Evolutionary conservation across 2,329 filamentous ascomycete genomes (phyloP), one percentile per base, ranked within the genome.

Genomic region (Aureobasidium sp.): DNA sequence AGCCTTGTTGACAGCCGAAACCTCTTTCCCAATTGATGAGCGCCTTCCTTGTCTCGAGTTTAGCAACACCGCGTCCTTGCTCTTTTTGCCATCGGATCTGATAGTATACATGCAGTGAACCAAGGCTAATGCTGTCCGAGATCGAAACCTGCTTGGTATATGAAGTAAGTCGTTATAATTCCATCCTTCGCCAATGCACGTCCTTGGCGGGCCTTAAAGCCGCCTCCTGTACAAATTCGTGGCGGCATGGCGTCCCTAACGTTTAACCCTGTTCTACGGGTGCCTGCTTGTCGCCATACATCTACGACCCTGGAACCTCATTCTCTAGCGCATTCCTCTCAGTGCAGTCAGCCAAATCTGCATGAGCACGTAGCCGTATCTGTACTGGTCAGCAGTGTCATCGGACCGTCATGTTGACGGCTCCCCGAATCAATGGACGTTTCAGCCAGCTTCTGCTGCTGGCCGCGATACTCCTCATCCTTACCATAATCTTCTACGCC

Each of bases 401-500:
- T 25, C 36, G 50, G 50, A 54, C 11, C n/a, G 50, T 16, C 47
- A 60, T 60, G 57, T 44, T 60, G 57, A 36, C 47, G 25, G 57
- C 57, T 34, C 47, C 57, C 32, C 57, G 47, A 36, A 42, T 60
- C 47, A 60, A 14, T 7, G 57, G 57, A 41, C 57, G 57, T 47
- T 60, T 51, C 45, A 37, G 25, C 16, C 57, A 60, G 57, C 47
- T 60, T 5, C 47, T 60, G 36, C 57, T 60, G 57, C 16, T 60
- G 25, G 57, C 47, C 37, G 57, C 57, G 1, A 29, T 47, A 8
- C 45, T 60, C 29, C 34, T 48, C n/a, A 37, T 60, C 7, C 42
- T 60, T 13, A 60, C n/a, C 37, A 21, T 60, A 25, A 11, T 51
- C 32, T 51, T 60, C 8, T 60, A 60, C 47, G 32, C 57, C 16